Evolutionary conservation across 2,329 filamentous ascomycete species (phyloP), one percentile per base, ranked within the genome.

Genomic region (Sclerotiophoma versabilis): DNA sequence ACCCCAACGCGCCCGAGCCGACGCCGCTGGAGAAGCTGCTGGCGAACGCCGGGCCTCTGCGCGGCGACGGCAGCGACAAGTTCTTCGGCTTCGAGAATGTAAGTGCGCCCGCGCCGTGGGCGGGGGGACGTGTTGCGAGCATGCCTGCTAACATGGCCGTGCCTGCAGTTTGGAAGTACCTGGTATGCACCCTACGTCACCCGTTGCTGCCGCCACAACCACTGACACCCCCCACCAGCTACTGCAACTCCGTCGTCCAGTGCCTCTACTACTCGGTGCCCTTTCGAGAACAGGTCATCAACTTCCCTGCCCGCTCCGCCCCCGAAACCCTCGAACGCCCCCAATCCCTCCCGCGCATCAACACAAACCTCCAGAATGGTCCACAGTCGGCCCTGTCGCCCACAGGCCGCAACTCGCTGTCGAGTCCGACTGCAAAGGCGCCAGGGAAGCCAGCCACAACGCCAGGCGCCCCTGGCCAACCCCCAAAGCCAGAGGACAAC

Each of bases 61-160:
- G 92, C 69, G 81, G 84, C 64, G 93, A 98, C 77, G 95, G 95
- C 48, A 96, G 91, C 73, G 95, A 98, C 80, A 96, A 96, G 80
- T 99, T 96, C 80, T 98, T 96, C 78, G 95, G 95, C 14, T 89
- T 98, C 75, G 95, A 99, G 78, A 99, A 99, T 79, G 93, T 98
- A 83, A 78, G 91, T 81, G 45, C 60, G 57, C 49, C 61, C 17
- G 37, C 8, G n/a, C 11, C n/a, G 8, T 14, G 11, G 33, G 26
- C 12, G 14, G 12, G 20, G 5, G 7, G 6, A 20, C 10, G 14
- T n/a, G n/a, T 23, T 19, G 36, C 34, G 27, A 39, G 20, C 15
- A 42, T 39, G 38, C 51, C 7, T 49, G 41, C 51, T 44, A 15
- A 53, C 39, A 19, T 10, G 20, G 20, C 17, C 39, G 30, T 34